Conservation (phyloP, 805 yeast species). For the Wickerhamiella bombiphila region DNA sequence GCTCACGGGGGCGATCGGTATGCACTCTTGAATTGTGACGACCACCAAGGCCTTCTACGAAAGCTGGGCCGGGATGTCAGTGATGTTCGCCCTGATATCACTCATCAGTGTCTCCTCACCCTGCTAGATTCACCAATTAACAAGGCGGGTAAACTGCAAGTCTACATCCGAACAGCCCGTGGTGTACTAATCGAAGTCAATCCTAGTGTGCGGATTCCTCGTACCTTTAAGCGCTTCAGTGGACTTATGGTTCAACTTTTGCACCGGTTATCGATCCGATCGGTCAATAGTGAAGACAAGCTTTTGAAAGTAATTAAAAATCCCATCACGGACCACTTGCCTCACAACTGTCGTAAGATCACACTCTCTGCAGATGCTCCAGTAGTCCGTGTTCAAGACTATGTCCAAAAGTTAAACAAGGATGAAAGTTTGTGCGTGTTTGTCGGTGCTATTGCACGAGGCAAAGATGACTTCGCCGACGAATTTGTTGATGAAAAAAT, state of each 20-base stretch:
- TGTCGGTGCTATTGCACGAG: constrained; percentile 99
- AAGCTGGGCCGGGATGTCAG: constrained; percentile 96
- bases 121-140: constrained; percentile 93
- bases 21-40: constrained; percentile 91
- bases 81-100: constrained; percentile 98
- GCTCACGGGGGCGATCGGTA: constrained; percentile 82
- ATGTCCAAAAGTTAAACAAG: constrained; percentile 51
- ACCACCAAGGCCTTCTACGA: constrained; percentile 87
- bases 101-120: constrained; percentile 93
- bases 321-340: constrained; percentile 93
- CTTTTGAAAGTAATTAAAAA: constrained; percentile 87
- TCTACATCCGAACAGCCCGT: constrained; percentile 87
- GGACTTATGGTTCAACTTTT: constrained; percentile 95
- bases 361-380: constrained; percentile 89
- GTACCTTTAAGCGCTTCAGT: constrained; percentile 94
- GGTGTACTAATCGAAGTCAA: constrained; percentile 92
- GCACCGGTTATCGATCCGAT: constrained; percentile 82
- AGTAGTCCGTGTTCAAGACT: constrained; percentile 76
- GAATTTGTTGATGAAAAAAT: constrained; percentile 93
- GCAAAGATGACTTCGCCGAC: constrained; percentile 93
- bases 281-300: constrained; percentile 91
- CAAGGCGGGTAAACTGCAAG: constrained; percentile 94
- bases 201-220: constrained; percentile 92
- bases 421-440: constrained; percentile 95
- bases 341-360: constrained; percentile 86